phyloP scores from a whole-genome alignment of 108 stramenopile genomes.

The Cyclotella choctawhatcheeana region DNA sequence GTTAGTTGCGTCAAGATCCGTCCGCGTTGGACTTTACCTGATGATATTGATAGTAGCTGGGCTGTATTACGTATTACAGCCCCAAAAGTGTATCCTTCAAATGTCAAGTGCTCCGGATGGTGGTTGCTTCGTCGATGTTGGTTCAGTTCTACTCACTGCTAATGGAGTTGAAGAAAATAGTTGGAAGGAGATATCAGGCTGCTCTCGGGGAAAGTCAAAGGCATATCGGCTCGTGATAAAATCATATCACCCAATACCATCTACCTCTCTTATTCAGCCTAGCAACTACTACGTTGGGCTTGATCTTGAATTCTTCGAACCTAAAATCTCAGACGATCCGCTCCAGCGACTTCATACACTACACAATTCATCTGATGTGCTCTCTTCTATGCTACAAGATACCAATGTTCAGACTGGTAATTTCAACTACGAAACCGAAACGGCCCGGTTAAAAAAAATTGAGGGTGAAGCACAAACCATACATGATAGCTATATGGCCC shows the following conservation, averaged over 20 bases:
- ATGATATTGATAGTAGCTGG: conserved; percentile 13
- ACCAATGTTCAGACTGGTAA: neutral
- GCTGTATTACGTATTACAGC: conserved; percentile 23
- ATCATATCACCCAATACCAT: neutral
- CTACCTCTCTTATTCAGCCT: neutral
- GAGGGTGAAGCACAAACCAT: neutral
- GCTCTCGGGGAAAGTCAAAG: neutral
- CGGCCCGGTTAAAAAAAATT: neutral
- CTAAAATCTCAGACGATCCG: conserved; percentile 56
- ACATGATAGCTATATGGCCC: neutral
- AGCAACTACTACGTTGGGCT: conserved; percentile 41
- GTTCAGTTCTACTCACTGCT: conserved; percentile 19
- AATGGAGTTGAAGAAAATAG: neutral
- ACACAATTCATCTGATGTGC: conserved; percentile 52
- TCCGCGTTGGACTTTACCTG: no score
- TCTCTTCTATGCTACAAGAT: conserved; percentile 29
- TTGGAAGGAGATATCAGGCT: neutral
- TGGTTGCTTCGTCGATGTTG: conserved; percentile 65
- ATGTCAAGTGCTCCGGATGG: conserved; percentile 54
- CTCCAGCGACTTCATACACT: conserved; percentile 66
- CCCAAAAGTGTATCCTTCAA: conserved; percentile 57
- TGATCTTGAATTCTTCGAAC: conserved; percentile 59
- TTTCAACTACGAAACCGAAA: neutral
- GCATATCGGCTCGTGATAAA: neutral
- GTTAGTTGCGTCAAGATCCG: conserved; percentile 47